Evolutionary conservation across 768 basidiomycete species (phyloP).

Genomic region (Phaffia tasmanica): DNA sequence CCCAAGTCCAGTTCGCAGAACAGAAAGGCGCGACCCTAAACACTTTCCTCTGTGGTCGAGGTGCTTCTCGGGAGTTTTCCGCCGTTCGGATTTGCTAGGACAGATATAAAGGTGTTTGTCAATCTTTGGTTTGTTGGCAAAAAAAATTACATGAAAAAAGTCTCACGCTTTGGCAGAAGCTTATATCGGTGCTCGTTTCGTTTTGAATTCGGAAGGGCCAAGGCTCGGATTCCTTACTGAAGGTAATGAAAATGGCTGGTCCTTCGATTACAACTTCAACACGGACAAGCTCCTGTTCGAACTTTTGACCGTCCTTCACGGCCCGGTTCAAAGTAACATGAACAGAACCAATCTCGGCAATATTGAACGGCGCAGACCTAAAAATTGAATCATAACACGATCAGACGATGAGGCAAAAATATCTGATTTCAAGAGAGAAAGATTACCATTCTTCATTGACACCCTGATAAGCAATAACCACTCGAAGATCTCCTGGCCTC

Average conservation of each 20-base stretch:
- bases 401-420: slow-evolving; percentile 1
- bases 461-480: slow-evolving; percentile 79
- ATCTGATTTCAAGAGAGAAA: neutral
- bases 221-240: slow-evolving; percentile 53
- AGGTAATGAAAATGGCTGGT: slow-evolving; percentile 75
- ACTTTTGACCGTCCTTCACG: slow-evolving; percentile 25
- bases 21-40: slow-evolving; percentile 47
- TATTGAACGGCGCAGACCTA: slow-evolving; percentile 86
- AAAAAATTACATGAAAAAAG: neutral
- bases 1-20: slow-evolving; percentile 74
- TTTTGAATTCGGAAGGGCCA: slow-evolving; percentile 94
- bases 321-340: slow-evolving; percentile 56
- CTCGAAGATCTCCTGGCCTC: slow-evolving; percentile 54
- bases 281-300: slow-evolving; percentile 48
- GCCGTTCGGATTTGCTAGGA: slow-evolving; percentile 12
- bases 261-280: slow-evolving; percentile 73
- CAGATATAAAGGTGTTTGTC: neutral
- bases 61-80: slow-evolving; percentile 12
- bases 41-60: slow-evolving; percentile 12
- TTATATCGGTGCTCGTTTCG: slow-evolving; percentile 59
- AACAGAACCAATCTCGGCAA: slow-evolving; percentile 77
- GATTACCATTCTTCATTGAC: slow-evolving; percentile 68
- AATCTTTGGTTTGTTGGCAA: neutral
- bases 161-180: slow-evolving; percentile 63
- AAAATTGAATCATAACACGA: neutral